Evolutionary conservation across 768 basidiomycete species (phyloP), one percentile per base, ranked within the genome.

Genomic region (Termitomyces sp.): DNA sequence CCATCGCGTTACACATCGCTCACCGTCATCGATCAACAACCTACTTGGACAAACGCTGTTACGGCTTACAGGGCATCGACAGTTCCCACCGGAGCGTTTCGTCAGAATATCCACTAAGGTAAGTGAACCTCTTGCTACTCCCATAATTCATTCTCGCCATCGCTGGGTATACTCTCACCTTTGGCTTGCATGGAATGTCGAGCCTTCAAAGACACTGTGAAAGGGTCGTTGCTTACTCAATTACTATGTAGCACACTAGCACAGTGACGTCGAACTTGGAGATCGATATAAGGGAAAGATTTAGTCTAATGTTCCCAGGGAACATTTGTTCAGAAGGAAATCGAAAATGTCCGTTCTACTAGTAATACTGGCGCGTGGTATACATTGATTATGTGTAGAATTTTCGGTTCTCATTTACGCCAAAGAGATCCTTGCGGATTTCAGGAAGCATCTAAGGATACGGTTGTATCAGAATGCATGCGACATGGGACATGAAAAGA

Each of bases 371-470:
- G 50, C 16, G 48, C 50, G 28, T 51, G 60, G 57, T 60, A 56
- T 59, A 58, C 49, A 61, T n/a, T 44, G n/a, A 39, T 49, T 72
- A 91, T 71, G 87, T 88, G 75, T 87, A 91, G 81, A 96, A 96
- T 74, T 93, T 95, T 69, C 96, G 87, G 78, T 96, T 98, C 74
- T 85, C 82, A 74, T 98, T 98, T 38, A 81, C 74, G 16, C 96
- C 96, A 67, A 96, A 98, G 49, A 98, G 80, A 68, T 94, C 90
- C 64, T 81, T 81, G 67, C 96, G 81, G 67, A 98, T 93, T 77
- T 97, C 95, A 2, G 96, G 96, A 28, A 98, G 80, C 96, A 98
- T 98, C 93, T 96, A 45, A 5, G 33, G 36, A 22, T 28, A 32
- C 13, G 16, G 13, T n/a, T 36, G 11, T 2, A 33, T 57, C 2